phyloP scores from a whole-genome alignment of 257 asterid genomes.

The Marsdenia floribunda region DNA sequence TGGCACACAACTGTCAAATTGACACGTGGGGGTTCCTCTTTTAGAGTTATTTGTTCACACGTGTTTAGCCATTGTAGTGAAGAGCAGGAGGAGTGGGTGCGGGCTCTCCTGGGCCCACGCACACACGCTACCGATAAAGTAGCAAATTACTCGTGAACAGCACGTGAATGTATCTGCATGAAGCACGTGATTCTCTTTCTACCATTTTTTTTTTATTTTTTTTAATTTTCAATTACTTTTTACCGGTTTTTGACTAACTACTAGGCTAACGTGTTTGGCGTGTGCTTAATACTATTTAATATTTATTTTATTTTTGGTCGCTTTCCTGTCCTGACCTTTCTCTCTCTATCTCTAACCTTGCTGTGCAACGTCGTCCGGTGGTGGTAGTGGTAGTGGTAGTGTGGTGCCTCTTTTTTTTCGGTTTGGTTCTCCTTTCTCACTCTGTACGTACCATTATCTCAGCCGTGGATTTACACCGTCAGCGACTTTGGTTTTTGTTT shows the following conservation, averaged over 20 bases:
- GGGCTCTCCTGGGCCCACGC: background rate
- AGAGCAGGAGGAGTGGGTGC: no score
- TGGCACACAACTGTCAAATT: no score
- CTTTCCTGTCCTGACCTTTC: background rate
- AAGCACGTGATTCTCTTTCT: slow-evolving; percentile 16
- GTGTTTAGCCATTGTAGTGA: background rate
- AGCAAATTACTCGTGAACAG: slow-evolving; percentile 15
- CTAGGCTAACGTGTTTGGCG: slow-evolving; percentile 16
- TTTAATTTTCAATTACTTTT: no score
- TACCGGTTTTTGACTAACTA: no score
- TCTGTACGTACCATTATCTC: background rate
- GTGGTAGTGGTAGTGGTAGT: no score
- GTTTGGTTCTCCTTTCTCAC: no score
- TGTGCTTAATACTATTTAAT: background rate
- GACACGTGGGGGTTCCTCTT: no score
- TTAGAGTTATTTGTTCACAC: background rate
- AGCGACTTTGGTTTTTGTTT: background rate
- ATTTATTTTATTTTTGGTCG: background rate
- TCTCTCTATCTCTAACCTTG: background rate
- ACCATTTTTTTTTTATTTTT: background rate
- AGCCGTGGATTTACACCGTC: background rate
- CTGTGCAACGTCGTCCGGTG: background rate
- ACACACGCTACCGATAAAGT: slow-evolving; percentile 8
- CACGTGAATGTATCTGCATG: slow-evolving; percentile 17
- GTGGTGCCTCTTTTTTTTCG: no score